Conservation (phyloP, 805 yeast species). For the Tetrapisispora phaffii region DNA sequence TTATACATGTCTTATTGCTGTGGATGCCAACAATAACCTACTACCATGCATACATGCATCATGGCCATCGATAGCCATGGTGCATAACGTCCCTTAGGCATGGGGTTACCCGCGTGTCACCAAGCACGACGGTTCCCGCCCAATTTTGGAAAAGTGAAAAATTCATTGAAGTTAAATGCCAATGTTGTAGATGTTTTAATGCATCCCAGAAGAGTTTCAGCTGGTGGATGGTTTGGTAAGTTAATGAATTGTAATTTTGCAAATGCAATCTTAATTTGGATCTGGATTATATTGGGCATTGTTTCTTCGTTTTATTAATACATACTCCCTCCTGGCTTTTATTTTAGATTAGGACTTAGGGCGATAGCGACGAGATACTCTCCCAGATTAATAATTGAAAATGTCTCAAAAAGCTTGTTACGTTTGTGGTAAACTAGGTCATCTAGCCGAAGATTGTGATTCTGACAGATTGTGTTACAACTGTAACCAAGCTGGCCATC, state of each 20-base stretch:
- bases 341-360: background rate
- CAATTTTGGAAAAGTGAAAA: background rate
- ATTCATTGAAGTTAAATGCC: background rate
- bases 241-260: no score
- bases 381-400: background rate
- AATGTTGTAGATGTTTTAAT: background rate
- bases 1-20: no score
- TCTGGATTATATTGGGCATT: no score
- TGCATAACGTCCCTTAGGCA: no score
- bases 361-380: background rate
- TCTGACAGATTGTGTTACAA: constrained; percentile 84
- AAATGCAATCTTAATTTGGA: no score
- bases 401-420: constrained; percentile 68
- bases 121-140: background rate
- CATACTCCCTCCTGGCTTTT: no score
- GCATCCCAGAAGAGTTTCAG: no score
- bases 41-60: no score
- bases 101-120: background rate
- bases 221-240: no score
- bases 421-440: constrained; percentile 89
- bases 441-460: constrained; percentile 84
- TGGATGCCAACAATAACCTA: no score
- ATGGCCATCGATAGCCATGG: no score
- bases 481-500: constrained; percentile 85
- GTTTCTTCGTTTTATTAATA: no score